phyloP scores from a whole-genome alignment of 768 basidiomycete species.

The Lactifluus pinguis region DNA sequence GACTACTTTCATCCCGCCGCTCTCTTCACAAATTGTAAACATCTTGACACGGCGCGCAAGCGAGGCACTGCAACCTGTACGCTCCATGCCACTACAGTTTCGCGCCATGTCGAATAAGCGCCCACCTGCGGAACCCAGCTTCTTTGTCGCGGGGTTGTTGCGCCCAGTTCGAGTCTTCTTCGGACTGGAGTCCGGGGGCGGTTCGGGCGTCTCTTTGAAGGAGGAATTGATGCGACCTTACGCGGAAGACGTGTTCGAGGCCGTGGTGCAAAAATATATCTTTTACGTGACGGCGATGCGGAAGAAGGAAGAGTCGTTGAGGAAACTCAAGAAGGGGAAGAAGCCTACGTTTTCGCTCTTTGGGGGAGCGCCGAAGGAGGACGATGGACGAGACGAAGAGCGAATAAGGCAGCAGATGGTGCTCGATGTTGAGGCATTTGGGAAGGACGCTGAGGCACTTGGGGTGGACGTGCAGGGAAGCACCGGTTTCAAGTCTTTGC shows the following conservation, averaged over 20 bases:
- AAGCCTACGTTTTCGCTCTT: constrained; percentile 77
- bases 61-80: constrained; percentile 75
- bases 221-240: constrained; percentile 42
- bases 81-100: constrained; percentile 85
- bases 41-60: constrained; percentile 76
- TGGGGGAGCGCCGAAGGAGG: constrained; percentile 44
- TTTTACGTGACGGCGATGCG: constrained; percentile 74
- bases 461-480: constrained; percentile 52
- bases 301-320: constrained; percentile 86
- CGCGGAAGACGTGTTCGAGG: constrained; percentile 59
- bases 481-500: constrained; percentile 45
- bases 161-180: constrained; percentile 75
- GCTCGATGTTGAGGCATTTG: constrained; percentile 79
- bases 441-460: constrained; percentile 60
- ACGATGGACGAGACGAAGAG: constrained; percentile 80
- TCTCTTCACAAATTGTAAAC: constrained; percentile 54
- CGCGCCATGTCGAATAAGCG: constrained; percentile 74
- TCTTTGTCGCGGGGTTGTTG: constrained; percentile 75
- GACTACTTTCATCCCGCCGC: constrained; percentile 41
- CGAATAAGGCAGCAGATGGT: constrained; percentile 80
- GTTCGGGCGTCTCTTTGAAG: constrained; percentile 51
- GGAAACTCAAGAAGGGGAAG: constrained; percentile 81
- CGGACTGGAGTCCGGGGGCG: constrained; percentile 44
- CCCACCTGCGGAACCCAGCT: constrained; percentile 69
- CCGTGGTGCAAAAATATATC: constrained; percentile 60